These are phyloP conservation scores for Tetraselmis chui DNA, from an alignment of 139 green algal species.

Conservation along the genomic window DNA sequence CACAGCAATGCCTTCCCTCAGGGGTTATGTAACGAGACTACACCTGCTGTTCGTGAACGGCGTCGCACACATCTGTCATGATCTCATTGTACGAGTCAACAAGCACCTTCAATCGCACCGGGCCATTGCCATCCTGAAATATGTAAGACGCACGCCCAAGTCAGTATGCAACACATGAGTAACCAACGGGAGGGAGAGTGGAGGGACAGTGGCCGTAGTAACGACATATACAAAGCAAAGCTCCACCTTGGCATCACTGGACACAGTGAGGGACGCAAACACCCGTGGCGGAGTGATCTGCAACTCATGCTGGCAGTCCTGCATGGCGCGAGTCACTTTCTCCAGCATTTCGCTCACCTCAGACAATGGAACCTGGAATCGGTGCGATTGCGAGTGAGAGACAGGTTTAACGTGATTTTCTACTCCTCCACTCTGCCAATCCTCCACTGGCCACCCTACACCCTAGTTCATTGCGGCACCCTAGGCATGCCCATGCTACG, in stretches of 20 bases:
- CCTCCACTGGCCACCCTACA: too few species aligned
- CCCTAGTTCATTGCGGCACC: not conserved
- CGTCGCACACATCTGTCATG: constrained; percentile 3
- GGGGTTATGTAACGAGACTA: too few species aligned
- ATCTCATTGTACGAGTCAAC: constrained; percentile 22
- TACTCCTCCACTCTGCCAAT: too few species aligned
- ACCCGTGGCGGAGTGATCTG: not conserved
- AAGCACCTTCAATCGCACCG: constrained; percentile 9
- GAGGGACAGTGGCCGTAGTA: too few species aligned
- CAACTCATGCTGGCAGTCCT: constrained; percentile 11
- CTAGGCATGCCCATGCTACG: not conserved
- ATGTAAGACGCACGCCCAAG: too few species aligned
- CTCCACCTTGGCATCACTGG: not conserved
- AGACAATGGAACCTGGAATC: constrained; percentile 4
- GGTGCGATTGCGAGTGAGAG: not conserved
- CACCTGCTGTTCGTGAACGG: constrained; percentile 3
- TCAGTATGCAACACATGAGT: too few species aligned
- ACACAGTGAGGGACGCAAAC: not conserved
- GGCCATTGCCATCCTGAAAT: not conserved
- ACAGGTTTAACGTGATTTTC: not conserved
- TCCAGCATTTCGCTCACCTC: constrained; percentile 23
- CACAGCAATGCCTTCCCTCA: not conserved
- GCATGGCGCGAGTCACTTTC: not conserved
- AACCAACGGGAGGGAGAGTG: too few species aligned
- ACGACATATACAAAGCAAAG: too few species aligned